These are phyloP conservation scores for Bromus sterilis DNA, from an alignment of 176 grass and related monocot genomes.

Conservation along the genomic window DNA sequence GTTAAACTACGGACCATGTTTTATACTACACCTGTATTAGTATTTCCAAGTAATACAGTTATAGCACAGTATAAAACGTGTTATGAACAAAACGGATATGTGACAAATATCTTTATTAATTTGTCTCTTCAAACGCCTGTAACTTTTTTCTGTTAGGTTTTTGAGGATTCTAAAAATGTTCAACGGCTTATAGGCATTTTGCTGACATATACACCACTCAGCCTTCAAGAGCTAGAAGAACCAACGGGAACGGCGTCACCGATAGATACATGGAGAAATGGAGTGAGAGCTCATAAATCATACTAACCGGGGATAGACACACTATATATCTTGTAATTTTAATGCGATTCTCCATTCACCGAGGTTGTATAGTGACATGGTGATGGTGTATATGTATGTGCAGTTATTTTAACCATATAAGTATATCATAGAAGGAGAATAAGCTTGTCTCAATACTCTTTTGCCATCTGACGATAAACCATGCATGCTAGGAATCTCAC, in stretches of 20 bases:
- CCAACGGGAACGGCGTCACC: neutral
- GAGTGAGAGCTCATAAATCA: neutral
- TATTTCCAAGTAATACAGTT: too few relatives aligned
- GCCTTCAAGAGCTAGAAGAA: neutral
- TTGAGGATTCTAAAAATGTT: too few relatives aligned
- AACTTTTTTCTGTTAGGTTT: too few relatives aligned
- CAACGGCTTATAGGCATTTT: neutral
- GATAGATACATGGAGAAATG: neutral
- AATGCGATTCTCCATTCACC: neutral
- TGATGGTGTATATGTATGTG: conserved; percentile 3
- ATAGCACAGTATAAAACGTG: too few relatives aligned
- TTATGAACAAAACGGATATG: too few relatives aligned
- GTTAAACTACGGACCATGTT: too few relatives aligned
- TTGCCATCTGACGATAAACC: neutral
- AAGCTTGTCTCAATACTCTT: neutral
- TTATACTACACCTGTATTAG: too few relatives aligned
- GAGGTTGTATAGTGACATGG: conserved; percentile 35
- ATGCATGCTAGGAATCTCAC: too few relatives aligned
- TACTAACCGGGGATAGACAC: neutral
- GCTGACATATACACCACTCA: neutral
- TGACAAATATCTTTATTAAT: too few relatives aligned
- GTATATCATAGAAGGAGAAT: neutral
- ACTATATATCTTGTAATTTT: conserved; percentile 21
- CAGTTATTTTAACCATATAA: conserved; percentile 17
- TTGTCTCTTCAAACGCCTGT: too few relatives aligned